phyloP scores from a whole-genome alignment of 345 rosid genomes.

The Ricinus communis region DNA sequence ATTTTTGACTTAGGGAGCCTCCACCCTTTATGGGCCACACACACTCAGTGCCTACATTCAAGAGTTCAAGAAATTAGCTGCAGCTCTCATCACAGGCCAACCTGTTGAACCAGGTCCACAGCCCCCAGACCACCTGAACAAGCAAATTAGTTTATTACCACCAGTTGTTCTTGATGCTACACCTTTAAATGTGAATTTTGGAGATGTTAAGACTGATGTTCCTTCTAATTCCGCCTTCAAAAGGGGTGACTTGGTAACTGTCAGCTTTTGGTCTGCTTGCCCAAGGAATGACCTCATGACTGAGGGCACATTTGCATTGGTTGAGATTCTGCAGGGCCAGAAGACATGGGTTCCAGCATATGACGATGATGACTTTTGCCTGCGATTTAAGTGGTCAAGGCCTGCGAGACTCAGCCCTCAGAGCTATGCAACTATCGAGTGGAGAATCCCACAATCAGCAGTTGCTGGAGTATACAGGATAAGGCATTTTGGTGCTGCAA shows the following conservation, averaged over 20 bases:
- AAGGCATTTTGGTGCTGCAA: conserved; percentile 65
- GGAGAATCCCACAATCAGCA: conserved; percentile 72
- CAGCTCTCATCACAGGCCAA: conserved; percentile 56
- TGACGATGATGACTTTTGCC: conserved; percentile 89
- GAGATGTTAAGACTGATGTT: conserved; percentile 66
- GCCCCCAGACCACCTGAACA: conserved; percentile 75
- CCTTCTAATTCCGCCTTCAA: conserved; percentile 68
- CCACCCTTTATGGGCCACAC: conserved; percentile 87
- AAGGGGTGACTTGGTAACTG: conserved; percentile 61
- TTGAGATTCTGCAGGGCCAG: conserved; percentile 64
- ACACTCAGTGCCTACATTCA: conserved; percentile 88
- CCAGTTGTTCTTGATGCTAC: conserved; percentile 80
- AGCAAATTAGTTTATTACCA: conserved; percentile 76
- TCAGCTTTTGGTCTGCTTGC: conserved; percentile 80
- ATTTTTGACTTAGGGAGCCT: conserved; percentile 64
- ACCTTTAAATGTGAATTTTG: conserved; percentile 59
- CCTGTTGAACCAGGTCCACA: conserved; percentile 60
- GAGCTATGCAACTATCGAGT: conserved; percentile 75
- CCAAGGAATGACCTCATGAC: conserved; percentile 90
- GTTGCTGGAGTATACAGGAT: conserved; percentile 73
- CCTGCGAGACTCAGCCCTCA: conserved; percentile 62
- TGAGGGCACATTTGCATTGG: conserved; percentile 85
- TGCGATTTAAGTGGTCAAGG: conserved; percentile 81
- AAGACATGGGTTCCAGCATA: conserved; percentile 73
- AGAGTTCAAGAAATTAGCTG: conserved; percentile 73